Conservation (phyloP, 2,329 filamentous ascomycete species). For the Tolypocladium paradoxum region DNA sequence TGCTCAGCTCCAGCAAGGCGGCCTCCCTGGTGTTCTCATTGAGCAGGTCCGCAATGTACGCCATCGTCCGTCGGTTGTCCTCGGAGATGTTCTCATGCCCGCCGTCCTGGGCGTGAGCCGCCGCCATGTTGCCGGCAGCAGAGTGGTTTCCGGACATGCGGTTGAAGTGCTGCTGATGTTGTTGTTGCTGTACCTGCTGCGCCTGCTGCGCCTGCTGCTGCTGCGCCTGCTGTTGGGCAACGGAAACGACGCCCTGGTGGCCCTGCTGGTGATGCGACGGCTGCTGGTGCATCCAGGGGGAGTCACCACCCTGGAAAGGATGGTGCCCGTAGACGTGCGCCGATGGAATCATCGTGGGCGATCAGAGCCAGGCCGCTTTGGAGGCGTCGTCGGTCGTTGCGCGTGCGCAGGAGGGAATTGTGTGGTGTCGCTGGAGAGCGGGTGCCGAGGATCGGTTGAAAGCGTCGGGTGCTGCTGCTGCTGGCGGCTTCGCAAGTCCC, state of each 20-base stretch:
- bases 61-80: constrained; percentile 85
- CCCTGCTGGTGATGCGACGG: constrained; percentile 47
- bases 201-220: constrained; percentile 14
- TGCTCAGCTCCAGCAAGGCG: constrained; percentile 88
- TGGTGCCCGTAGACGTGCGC: constrained; percentile 58
- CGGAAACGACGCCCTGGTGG: constrained; percentile 42
- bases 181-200: constrained; percentile 34
- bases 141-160: constrained; percentile 60
- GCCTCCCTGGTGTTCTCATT: constrained; percentile 81
- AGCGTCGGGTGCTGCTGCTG: not conserved
- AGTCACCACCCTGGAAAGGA: constrained; percentile 52
- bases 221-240: constrained; percentile 36
- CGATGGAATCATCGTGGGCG: constrained; percentile 47
- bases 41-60: constrained; percentile 84
- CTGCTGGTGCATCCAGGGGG: constrained; percentile 59
- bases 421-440: not conserved
- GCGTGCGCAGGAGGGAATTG: not conserved
- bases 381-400: not conserved
- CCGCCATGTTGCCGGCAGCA: constrained; percentile 30
- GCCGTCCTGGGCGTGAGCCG: constrained; percentile 41
- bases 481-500: not conserved
- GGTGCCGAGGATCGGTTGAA: not conserved
- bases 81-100: constrained; percentile 64
- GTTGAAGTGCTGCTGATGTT: constrained; percentile 55
- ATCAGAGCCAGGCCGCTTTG: not conserved